Percentiles rank a stretch among this genome's conserved stretches.
Conservation (phyloP, 768 basidiomycete genomes). For the Tulasnella sp. region DNA sequence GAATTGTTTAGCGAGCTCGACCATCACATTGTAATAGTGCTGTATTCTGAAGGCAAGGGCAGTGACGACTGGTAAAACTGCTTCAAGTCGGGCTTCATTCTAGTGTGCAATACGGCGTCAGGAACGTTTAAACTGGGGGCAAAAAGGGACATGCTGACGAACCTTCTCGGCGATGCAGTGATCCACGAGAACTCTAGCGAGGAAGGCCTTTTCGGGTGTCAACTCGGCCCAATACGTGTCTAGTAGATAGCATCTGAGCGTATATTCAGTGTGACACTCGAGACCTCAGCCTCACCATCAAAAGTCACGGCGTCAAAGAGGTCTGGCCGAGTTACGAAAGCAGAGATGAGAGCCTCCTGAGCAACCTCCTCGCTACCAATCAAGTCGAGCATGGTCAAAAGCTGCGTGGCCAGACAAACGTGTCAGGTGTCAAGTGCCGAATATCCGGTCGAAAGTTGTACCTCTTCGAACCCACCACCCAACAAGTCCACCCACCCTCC, state of each 20-base stretch:
- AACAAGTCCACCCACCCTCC: conserved; percentile 59
- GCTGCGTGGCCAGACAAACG: conserved; percentile 28
- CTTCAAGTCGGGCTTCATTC: conserved; percentile 52
- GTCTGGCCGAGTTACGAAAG: conserved; percentile 56
- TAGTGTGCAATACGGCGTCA: conserved; percentile 22
- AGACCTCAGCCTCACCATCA: conserved; percentile 37
- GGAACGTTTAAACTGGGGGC: background rate
- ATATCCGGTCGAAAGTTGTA: too few relatives aligned
- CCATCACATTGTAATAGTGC: conserved; percentile 52
- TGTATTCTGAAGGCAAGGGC: conserved; percentile 67
- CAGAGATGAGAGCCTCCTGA: conserved; percentile 59
- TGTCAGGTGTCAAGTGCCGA: background rate
- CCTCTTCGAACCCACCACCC: conserved; percentile 34
- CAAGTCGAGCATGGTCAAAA: conserved; percentile 52
- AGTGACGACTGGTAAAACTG: conserved; percentile 72
- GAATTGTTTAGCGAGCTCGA: conserved; percentile 31
- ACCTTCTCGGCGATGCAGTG: conserved; percentile 47
- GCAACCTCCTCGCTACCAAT: conserved; percentile 41
- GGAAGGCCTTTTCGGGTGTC: conserved; percentile 65
- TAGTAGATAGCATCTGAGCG: conserved; percentile 24
- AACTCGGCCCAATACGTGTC: conserved; percentile 61
- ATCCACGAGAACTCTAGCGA: conserved; percentile 74
- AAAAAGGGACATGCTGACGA: background rate
- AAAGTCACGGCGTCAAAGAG: conserved; percentile 61
- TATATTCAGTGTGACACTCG: background rate